Conservation (phyloP, 1,139 yeast species). For the Suhomyces chickasaworum region DNA sequence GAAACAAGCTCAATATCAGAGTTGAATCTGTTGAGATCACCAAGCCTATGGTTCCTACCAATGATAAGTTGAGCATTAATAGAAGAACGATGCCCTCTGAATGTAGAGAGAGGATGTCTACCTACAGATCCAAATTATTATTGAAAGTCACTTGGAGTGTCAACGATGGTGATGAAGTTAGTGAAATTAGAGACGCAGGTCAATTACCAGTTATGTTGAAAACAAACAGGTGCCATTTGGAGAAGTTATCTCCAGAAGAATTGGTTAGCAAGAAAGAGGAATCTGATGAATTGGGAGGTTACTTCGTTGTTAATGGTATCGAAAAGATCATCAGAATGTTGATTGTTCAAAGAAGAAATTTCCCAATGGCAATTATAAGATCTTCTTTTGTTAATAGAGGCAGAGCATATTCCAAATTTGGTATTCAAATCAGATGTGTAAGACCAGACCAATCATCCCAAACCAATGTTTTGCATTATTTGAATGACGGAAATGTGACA, state of each 20-base stretch:
- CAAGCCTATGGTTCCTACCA: conserved; percentile 73
- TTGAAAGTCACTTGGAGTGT: conserved; percentile 82
- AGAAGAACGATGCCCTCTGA: conserved; percentile 85
- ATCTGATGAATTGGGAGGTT: conserved; percentile 95
- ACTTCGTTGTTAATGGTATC: conserved; percentile 93
- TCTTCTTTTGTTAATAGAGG: conserved; percentile 96
- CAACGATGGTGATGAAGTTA: conserved; percentile 79
- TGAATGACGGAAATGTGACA: conserved; percentile 94
- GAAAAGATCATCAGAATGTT: conserved; percentile 96
- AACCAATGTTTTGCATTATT: conserved; percentile 92
- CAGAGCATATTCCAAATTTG: conserved; percentile 81
- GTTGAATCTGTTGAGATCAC: conserved; percentile 86
- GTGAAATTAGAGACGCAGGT: conserved; percentile 90
- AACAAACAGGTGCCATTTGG: conserved; percentile 88
- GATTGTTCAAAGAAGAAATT: conserved; percentile 96
- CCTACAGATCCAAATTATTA: conserved; percentile 73
- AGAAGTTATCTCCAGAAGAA: conserved; percentile 78
- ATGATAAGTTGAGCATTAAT: conserved; percentile 78
- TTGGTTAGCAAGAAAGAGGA: conserved; percentile 83
- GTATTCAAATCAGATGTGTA: conserved; percentile 92
- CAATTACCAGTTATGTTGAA: conserved; percentile 88
- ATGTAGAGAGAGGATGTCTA: conserved; percentile 84
- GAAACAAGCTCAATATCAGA: conserved; percentile 78
- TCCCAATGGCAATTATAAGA: conserved; percentile 96
- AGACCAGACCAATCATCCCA: conserved; percentile 98